Base-by-base conservation (phyloP, 495 filamentous ascomycete genomes). In the Apodospora peruviana region DNA sequence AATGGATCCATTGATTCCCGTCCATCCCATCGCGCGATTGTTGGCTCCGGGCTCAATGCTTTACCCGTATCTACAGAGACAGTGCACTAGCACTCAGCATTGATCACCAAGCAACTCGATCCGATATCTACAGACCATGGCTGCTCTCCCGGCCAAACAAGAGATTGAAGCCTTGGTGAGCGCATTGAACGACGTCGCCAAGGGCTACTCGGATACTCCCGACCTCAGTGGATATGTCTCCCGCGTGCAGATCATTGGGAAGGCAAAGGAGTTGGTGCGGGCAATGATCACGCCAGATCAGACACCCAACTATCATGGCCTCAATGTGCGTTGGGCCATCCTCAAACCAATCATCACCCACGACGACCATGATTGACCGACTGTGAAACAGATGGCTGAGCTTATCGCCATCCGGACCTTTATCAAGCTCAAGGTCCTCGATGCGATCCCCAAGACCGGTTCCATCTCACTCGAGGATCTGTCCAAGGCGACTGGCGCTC, bases 341-440 rank as follows among this genome's bases (percentile, higher is more conserved):
- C n/a, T n/a, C n/a, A n/a, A n/a, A n/a, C n/a, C n/a, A n/a, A n/a
- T n/a, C n/a, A n/a, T n/a, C n/a, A n/a, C n/a, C n/a, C 7, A 32
- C 7, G 27, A 32, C 27, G 27, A 32, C n/a, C 7, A 32, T 41
- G 18, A 12, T 19, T 47, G n/a, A 32, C 29, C 41, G 5, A 27
- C 4, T 41, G 10, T 3, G 19, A 32, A 17, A 39, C 22, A 61
- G 58, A 58, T 61, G 40, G 52, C 51, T 8, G 52, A 61, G 39
- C 16, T 58, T 2, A 17, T 56, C 3, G 55, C 58, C 4, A 47
- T 55, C 24, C 47, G 56, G 9, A 61, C 55, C 19, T 48, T 61
- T 20, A 61, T 61, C 18, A 48, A 53, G 38, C 52, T 56, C 14
- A 47, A 50, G 39, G 48, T 53, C 12, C 38, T 58, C 0, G 52